phyloP scores from a whole-genome alignment of 345 rosid species.

The Jatropha curcas region DNA sequence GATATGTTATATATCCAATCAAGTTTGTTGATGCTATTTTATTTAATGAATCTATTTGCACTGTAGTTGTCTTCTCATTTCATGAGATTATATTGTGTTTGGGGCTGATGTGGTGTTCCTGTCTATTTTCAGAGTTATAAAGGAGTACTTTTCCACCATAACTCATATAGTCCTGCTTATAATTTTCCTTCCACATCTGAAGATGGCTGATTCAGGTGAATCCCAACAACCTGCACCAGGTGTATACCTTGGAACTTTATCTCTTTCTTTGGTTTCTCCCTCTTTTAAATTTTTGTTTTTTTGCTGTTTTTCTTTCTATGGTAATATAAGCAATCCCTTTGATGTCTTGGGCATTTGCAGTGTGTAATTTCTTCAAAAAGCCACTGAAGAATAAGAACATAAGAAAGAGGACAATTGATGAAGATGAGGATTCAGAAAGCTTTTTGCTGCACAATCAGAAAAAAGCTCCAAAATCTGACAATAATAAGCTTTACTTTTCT shows the following conservation, averaged over 20 bases:
- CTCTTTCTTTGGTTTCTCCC: background rate
- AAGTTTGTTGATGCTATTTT: no score
- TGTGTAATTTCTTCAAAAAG: slow-evolving; percentile 76
- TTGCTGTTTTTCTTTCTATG: background rate
- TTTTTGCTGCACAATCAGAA: slow-evolving; percentile 52
- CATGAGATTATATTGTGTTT: no score
- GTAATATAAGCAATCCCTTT: background rate
- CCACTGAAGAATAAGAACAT: slow-evolving; percentile 69
- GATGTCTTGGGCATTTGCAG: slow-evolving; percentile 43
- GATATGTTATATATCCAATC: no score
- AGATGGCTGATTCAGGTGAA: slow-evolving; percentile 51
- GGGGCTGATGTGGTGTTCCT: no score
- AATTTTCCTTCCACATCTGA: background rate
- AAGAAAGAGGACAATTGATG: slow-evolving; percentile 61
- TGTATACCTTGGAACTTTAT: background rate
- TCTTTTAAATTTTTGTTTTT: background rate
- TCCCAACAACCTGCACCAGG: slow-evolving; percentile 48
- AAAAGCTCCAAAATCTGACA: slow-evolving; percentile 49
- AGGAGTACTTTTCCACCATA: no score
- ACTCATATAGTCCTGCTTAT: no score
- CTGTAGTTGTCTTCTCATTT: no score
- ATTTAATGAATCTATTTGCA: no score
- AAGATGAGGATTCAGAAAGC: slow-evolving; percentile 49
- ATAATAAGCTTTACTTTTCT: slow-evolving; percentile 71
- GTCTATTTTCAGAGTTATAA: no score